Conservation (phyloP, 2,329 filamentous ascomycete genomes). For the Stachybotrys chartarum region DNA sequence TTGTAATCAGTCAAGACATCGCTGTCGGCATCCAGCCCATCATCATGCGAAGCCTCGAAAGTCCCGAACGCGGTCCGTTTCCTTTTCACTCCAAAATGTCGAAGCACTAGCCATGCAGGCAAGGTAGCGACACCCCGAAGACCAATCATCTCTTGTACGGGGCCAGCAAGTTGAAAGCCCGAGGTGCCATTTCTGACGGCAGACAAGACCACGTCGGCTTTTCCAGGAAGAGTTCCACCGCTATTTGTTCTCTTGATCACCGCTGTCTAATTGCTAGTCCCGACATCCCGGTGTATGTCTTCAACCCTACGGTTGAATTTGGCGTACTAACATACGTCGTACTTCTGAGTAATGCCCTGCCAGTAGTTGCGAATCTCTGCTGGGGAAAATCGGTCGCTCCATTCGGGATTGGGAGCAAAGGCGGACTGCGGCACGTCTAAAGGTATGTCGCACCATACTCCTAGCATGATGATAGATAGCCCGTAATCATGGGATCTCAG, state of each 20-base stretch:
- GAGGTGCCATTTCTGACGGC: conserved; percentile 58
- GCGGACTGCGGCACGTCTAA: conserved; percentile 64
- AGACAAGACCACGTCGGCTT: conserved; percentile 54
- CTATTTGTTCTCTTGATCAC: conserved; percentile 32
- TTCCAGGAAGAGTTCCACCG: conserved; percentile 31
- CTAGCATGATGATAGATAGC: conserved; percentile 46
- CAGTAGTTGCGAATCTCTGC: conserved; percentile 64
- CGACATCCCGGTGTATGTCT: conserved; percentile 46
- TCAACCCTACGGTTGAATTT: conserved; percentile 49
- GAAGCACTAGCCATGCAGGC: conserved; percentile 61
- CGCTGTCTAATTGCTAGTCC: conserved; percentile 47
- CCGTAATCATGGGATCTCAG: conserved; percentile 35
- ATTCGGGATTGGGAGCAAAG: conserved; percentile 61
- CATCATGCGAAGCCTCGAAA: background rate
- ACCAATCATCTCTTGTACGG: conserved; percentile 47
- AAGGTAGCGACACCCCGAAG: conserved; percentile 58
- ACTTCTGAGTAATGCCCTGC: conserved; percentile 53
- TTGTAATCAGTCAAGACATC: no score
- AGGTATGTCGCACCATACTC: conserved; percentile 61
- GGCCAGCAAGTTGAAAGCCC: conserved; percentile 50
- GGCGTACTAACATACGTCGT: conserved; percentile 54
- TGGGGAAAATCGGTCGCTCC: conserved; percentile 61
- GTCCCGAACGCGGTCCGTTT: background rate
- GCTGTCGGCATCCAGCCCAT: background rate
- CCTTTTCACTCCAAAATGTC: conserved; percentile 24